Percentiles rank a stretch among this genome's conserved stretches.
Conservation (phyloP, 495 filamentous ascomycete species). For the Neurospora africana region DNA sequence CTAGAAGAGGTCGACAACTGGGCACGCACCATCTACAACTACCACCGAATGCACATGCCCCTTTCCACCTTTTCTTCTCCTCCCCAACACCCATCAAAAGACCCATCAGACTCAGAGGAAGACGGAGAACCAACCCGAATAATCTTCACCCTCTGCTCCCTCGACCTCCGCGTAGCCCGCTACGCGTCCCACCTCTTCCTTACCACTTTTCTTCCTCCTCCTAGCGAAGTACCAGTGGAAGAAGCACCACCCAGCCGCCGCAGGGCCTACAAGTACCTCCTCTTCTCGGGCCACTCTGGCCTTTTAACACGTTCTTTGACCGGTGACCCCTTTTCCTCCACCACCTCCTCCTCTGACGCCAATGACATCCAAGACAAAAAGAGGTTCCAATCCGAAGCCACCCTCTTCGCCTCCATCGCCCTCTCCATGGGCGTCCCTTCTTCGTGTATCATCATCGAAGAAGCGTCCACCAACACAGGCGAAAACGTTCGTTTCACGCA, state of each 20-base stretch:
- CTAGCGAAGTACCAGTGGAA: neutral
- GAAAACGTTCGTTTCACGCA: slow-evolving; percentile 32
- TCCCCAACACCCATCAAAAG: neutral
- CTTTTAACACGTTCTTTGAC: slow-evolving; percentile 22
- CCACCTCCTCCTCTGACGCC: neutral
- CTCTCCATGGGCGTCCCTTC: neutral
- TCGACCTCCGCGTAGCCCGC: slow-evolving; percentile 27
- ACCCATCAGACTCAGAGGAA: neutral
- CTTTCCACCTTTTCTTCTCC: slow-evolving; percentile 13
- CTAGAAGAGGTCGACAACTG: neutral
- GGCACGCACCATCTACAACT: slow-evolving; percentile 22
- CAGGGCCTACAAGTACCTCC: slow-evolving; percentile 9
- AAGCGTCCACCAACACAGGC: slow-evolving; percentile 27
- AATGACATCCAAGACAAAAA: neutral
- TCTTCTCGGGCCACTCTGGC: slow-evolving; percentile 27
- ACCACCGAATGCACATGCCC: slow-evolving; percentile 25
- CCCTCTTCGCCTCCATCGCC: slow-evolving; percentile 20
- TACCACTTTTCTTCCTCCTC: slow-evolving; percentile 15
- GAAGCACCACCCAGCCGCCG: neutral
- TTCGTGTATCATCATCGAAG: slow-evolving; percentile 11
- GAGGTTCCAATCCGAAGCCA: slow-evolving; percentile 18
- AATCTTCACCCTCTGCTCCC: slow-evolving; percentile 30
- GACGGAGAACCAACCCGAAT: slow-evolving; percentile 1
- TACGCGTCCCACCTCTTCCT: slow-evolving; percentile 26
- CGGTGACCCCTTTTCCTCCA: neutral